Percentiles rank a stretch among this genome's conserved stretches.
Evolutionary conservation across 129 eudicot species (phyloP).

Genomic region (Deinandra increscens): DNA sequence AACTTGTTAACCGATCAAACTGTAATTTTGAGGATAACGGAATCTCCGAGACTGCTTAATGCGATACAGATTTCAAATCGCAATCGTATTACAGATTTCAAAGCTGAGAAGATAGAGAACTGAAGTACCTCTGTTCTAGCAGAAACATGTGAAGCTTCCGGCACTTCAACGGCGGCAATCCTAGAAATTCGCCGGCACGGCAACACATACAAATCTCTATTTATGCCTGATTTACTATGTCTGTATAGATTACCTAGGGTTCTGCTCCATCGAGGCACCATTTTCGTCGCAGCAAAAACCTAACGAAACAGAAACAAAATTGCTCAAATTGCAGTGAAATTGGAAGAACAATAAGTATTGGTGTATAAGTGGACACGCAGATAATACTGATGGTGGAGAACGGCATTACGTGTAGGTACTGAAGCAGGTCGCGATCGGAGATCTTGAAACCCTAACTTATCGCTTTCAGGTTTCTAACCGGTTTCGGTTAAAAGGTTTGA

Average conservation of each 20-base stretch:
- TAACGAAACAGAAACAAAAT: not conserved
- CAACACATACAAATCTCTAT: conserved; percentile 14
- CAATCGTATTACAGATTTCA: not conserved
- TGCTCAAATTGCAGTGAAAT: conserved; percentile 6
- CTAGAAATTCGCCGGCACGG: conserved; percentile 37
- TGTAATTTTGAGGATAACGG: not conserved
- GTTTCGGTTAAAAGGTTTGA: no score
- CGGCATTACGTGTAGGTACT: conserved; percentile 5
- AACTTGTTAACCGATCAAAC: not conserved
- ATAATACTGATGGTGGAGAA: not conserved
- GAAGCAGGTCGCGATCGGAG: conserved; percentile 2
- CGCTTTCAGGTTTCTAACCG: no score
- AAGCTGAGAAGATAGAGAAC: not conserved
- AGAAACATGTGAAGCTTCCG: conserved; percentile 21
- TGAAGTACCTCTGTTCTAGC: conserved; percentile 35
- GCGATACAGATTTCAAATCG: conserved; percentile 8
- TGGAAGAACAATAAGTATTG: conserved; percentile 3
- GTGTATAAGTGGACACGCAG: conserved; percentile 5
- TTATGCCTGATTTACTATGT: conserved; percentile 19
- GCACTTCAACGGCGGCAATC: conserved; percentile 33
- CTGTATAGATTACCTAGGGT: conserved; percentile 16
- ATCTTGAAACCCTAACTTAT: conserved; percentile 8
- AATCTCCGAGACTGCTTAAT: not conserved
- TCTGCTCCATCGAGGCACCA: conserved; percentile 44
- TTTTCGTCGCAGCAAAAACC: not conserved